These are phyloP conservation scores for Pseudogymnoascus sp. DNA, from an alignment of 2,329 filamentous ascomycete species.

Conservation along the genomic window DNA sequence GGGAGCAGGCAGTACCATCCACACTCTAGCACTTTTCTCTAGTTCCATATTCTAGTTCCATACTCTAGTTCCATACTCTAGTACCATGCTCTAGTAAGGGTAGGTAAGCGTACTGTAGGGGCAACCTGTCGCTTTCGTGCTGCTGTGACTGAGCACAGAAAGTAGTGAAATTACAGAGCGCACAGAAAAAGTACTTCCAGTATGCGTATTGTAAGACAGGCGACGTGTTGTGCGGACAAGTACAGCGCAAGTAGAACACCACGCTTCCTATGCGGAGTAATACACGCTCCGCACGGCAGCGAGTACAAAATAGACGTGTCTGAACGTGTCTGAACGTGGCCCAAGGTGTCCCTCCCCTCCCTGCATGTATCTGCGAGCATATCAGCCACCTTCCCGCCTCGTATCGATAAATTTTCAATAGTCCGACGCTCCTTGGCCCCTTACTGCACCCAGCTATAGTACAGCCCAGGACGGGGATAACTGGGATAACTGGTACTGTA, in stretches of 20 bases:
- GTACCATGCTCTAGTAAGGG: too few relatives aligned
- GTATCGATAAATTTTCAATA: conserved; percentile 4
- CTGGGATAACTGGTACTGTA: too few relatives aligned
- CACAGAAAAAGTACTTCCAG: background rate
- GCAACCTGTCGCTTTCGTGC: background rate
- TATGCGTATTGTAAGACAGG: background rate
- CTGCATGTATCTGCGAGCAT: background rate
- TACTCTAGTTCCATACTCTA: too few relatives aligned
- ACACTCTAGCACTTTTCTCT: too few relatives aligned
- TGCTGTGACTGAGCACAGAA: background rate
- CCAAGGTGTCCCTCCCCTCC: background rate
- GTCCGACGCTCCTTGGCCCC: background rate
- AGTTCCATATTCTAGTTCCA: too few relatives aligned
- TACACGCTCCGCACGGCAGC: background rate
- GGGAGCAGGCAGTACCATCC: background rate
- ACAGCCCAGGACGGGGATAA: background rate
- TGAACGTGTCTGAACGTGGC: background rate
- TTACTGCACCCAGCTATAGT: conserved; percentile 3
- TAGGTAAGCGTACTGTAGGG: too few relatives aligned
- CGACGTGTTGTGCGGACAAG: background rate
- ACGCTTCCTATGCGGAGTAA: background rate
- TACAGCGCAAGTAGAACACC: background rate
- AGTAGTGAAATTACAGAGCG: background rate
- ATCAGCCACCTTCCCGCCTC: background rate
- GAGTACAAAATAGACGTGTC: background rate